Evolutionary conservation across 306 rosid species (phyloP).

Genomic region (Heteromeles arbutifolia): DNA sequence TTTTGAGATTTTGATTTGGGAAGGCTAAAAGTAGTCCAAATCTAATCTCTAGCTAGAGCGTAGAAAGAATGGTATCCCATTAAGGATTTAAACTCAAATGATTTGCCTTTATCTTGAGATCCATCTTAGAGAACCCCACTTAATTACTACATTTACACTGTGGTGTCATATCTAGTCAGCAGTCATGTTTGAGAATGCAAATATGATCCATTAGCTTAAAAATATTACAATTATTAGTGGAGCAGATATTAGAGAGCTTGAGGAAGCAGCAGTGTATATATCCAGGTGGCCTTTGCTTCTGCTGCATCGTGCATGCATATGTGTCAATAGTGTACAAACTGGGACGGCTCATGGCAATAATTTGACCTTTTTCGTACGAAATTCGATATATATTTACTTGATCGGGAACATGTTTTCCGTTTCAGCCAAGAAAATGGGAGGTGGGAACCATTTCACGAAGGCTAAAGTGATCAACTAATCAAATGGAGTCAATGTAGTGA

Average conservation of each 20-base stretch:
- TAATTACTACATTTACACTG: not conserved
- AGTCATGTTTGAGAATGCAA: not conserved
- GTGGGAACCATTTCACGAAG: not conserved
- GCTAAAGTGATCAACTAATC: not conserved
- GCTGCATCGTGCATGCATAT: not conserved
- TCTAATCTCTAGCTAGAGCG: not conserved
- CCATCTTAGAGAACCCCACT: conserved; percentile 17
- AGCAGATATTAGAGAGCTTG: not conserved
- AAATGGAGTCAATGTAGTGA: not conserved
- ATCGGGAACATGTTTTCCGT: not conserved
- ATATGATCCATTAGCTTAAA: too few relatives aligned
- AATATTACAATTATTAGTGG: not conserved
- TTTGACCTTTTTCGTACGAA: not conserved
- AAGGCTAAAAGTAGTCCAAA: conserved; percentile 38
- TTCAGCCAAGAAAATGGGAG: not conserved
- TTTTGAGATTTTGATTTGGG: conserved; percentile 22
- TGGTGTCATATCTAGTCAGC: not conserved
- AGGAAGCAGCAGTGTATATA: not conserved
- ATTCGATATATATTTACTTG: not conserved
- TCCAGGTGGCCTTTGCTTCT: not conserved
- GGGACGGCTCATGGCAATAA: not conserved
- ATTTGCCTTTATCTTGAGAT: conserved; percentile 25
- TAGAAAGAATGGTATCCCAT: not conserved
- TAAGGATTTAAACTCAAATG: conserved; percentile 24
- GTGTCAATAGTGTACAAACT: not conserved